A percentile compares a stretch with the other conserved stretches of the same genome.
Conservation (phyloP, 805 yeast species). For the Maudiozyma turicensis region DNA sequence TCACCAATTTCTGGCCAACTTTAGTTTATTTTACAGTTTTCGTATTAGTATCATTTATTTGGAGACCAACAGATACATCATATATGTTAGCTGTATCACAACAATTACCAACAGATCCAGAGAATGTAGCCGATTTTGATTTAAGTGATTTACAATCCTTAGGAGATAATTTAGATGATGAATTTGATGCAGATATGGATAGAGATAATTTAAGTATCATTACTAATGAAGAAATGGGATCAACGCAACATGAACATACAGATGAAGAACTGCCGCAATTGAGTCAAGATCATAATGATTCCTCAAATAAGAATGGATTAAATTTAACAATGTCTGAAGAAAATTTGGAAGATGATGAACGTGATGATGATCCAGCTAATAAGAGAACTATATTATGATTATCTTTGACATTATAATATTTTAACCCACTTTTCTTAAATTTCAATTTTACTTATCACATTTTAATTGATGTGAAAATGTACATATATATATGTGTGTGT, state of each 20-base stretch:
- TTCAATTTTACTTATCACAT: neutral
- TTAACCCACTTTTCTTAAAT: neutral
- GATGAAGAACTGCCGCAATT: neutral
- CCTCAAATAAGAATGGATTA: constrained; percentile 8
- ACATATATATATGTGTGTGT: too few species aligned
- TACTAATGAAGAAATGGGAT: constrained; percentile 15
- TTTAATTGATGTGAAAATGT: too few species aligned
- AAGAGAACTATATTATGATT: constrained; percentile 2
- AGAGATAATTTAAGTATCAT: constrained; percentile 19
- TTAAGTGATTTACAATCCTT: constrained; percentile 44
- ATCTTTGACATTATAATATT: neutral
- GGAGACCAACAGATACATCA: constrained; percentile 97
- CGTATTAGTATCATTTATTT: constrained; percentile 73
- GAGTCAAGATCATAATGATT: neutral
- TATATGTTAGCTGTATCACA: constrained; percentile 90
- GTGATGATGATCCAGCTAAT: neutral
- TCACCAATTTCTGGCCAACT: constrained; percentile 92
- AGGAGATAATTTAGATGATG: constrained; percentile 31
- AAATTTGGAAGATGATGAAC: constrained; percentile 9
- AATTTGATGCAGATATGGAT: constrained; percentile 30
- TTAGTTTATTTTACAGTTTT: constrained; percentile 78
- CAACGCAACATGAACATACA: constrained; percentile 1
- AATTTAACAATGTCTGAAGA: constrained; percentile 28
- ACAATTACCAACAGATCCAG: constrained; percentile 78
- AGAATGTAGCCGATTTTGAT: constrained; percentile 58